phyloP scores from a whole-genome alignment of 805 yeast species.

The Spathaspora passalidarum region DNA sequence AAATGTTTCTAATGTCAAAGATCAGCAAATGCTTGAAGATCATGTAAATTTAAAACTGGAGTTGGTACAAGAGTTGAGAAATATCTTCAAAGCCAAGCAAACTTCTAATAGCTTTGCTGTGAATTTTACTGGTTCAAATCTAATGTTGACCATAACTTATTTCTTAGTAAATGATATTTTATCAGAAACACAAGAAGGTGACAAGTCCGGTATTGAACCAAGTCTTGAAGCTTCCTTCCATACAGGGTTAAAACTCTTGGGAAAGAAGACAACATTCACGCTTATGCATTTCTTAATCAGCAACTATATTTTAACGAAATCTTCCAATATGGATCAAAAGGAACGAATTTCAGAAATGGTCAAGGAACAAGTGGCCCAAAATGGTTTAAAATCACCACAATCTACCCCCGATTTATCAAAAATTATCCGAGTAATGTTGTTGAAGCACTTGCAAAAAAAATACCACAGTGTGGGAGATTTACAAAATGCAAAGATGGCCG shows the following conservation, averaged over 20 bases:
- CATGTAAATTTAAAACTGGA: slow-evolving; percentile 11
- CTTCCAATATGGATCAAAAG: background rate
- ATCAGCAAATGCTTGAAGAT: slow-evolving; percentile 5
- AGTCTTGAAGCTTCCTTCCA: background rate
- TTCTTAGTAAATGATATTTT: background rate
- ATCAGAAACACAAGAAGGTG: background rate
- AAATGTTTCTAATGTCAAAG: background rate
- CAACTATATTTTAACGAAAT: background rate
- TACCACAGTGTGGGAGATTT: slow-evolving; percentile 15
- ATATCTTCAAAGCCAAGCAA: slow-evolving; percentile 11
- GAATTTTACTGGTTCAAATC: slow-evolving; percentile 15
- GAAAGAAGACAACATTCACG: background rate
- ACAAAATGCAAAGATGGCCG: slow-evolving; percentile 19
- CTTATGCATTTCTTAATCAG: slow-evolving; percentile 1
- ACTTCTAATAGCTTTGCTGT: slow-evolving; percentile 16
- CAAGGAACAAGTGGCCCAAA: background rate
- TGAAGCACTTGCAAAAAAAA: slow-evolving; percentile 13
- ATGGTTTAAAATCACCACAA: slow-evolving; percentile 2
- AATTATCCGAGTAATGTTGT: slow-evolving; percentile 17
- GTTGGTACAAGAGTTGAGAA: slow-evolving; percentile 14
- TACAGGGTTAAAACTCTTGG: background rate
- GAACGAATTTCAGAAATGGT: background rate
- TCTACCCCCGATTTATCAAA: slow-evolving; percentile 15
- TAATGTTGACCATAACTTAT: slow-evolving; percentile 14
- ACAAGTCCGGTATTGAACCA: background rate